These are phyloP conservation scores for Cyclotella choctawhatcheeana DNA, from an alignment of 108 stramenopile genomes.

Conservation along the genomic window DNA sequence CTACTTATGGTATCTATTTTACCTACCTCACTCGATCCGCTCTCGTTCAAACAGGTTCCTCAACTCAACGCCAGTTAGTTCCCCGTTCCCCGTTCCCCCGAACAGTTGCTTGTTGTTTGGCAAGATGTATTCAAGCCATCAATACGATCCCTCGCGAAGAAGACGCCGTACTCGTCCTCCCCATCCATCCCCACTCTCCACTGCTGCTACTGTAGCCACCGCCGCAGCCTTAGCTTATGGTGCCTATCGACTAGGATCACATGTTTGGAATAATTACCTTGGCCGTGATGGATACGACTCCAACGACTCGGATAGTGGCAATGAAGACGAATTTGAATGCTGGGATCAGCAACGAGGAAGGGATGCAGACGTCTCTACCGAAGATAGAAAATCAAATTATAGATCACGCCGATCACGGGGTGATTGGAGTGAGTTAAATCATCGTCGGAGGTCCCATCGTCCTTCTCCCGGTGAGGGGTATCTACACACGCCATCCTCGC, in stretches of 20 bases:
- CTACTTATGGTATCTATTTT: too few relatives aligned
- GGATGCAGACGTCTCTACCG: not conserved
- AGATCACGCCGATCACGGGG: slow-evolving; percentile 40
- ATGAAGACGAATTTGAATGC: slow-evolving; percentile 12
- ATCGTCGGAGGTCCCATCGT: slow-evolving; percentile 28
- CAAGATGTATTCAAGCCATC: too few relatives aligned
- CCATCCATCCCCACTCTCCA: not conserved
- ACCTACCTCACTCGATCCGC: too few relatives aligned
- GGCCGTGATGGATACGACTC: not conserved
- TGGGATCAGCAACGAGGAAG: slow-evolving; percentile 7
- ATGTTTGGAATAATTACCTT: slow-evolving; percentile 25
- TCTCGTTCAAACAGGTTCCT: too few relatives aligned
- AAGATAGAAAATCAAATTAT: not conserved
- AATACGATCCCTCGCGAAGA: not conserved
- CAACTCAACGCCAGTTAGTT: too few relatives aligned
- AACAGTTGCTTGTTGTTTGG: too few relatives aligned
- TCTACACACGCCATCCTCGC: not conserved
- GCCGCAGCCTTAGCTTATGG: slow-evolving; percentile 31
- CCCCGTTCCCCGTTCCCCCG: too few relatives aligned
- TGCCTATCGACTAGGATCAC: slow-evolving; percentile 28
- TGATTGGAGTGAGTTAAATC: slow-evolving; percentile 32
- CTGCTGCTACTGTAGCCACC: slow-evolving; percentile 15
- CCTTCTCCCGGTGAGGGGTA: slow-evolving; percentile 31
- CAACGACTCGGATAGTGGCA: slow-evolving; percentile 10
- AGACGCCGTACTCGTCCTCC: slow-evolving; percentile 10